Percentiles rank a stretch among this genome's conserved stretches.
Conservation (phyloP, 371 early-diverging fungal species). For the Rhizopus arrhizus region DNA sequence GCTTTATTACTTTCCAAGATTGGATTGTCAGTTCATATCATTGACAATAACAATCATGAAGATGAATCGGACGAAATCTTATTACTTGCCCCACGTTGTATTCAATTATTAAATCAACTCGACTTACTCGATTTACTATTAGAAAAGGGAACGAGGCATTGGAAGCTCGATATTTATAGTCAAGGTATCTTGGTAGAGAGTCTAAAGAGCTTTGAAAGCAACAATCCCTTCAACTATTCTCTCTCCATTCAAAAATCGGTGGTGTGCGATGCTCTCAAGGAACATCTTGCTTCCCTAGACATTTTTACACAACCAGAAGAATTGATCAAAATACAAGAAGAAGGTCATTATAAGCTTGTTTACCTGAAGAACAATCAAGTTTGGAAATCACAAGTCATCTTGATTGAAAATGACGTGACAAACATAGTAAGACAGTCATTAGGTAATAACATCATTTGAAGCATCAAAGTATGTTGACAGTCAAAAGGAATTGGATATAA, state of each 20-base stretch:
- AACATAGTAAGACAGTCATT: conserved; percentile 43
- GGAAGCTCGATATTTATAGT: conserved; percentile 31
- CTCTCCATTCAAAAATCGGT: conserved; percentile 26
- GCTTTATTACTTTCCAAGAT: conserved; percentile 39
- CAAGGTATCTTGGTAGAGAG: conserved; percentile 20
- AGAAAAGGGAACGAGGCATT: conserved; percentile 34
- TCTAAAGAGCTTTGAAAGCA: conserved; percentile 40
- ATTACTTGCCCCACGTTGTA: conserved; percentile 39
- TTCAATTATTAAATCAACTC: conserved; percentile 36
- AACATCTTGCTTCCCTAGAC: conserved; percentile 17
- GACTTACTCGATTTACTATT: conserved; percentile 25
- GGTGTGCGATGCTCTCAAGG: conserved; percentile 20
- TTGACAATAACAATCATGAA: conserved; percentile 25
- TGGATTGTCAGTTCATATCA: conserved; percentile 40
- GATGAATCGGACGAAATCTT: conserved; percentile 18
- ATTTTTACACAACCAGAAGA: conserved; percentile 33
- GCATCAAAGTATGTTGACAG: no score
- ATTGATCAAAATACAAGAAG: conserved; percentile 35
- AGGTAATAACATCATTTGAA: conserved; percentile 26
- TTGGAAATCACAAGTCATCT: conserved; percentile 32
- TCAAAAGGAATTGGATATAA: conserved; percentile 4
- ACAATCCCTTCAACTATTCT: conserved; percentile 29
- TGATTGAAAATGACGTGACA: conserved; percentile 40
- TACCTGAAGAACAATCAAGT: conserved; percentile 15
- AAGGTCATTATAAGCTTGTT: conserved; percentile 1